A percentile compares a stretch with the other conserved stretches of the same genome.
Conservation (phyloP, 768 basidiomycete species). For the Psilocybe subaeruginosa region DNA sequence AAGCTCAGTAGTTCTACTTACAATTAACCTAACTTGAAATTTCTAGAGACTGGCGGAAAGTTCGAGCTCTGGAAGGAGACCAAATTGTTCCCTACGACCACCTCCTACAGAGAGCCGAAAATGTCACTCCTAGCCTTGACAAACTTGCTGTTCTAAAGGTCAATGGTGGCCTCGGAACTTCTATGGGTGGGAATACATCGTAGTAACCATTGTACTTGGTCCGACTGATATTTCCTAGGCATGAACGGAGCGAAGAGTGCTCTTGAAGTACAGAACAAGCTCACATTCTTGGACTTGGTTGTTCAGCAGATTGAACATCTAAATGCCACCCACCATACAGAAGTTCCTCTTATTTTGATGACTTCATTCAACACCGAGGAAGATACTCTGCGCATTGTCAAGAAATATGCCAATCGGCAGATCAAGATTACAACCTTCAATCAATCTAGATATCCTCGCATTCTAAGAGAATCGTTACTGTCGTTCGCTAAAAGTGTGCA, state of each 20-base stretch:
- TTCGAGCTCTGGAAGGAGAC: conserved; percentile 68
- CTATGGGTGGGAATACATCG: conserved; percentile 52
- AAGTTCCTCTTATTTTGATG: conserved; percentile 90
- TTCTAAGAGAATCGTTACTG: conserved; percentile 75
- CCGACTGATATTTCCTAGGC: conserved; percentile 46
- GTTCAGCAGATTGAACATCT: conserved; percentile 89
- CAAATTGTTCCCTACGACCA: conserved; percentile 76
- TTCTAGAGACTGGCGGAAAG: conserved; percentile 70
- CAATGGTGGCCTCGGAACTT: conserved; percentile 88
- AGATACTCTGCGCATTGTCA: conserved; percentile 83
- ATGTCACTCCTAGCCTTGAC: conserved; percentile 48
- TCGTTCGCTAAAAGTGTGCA: conserved; percentile 68
- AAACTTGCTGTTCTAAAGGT: conserved; percentile 87
- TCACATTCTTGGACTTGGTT: conserved; percentile 86
- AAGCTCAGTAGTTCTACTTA: conserved; percentile 37
- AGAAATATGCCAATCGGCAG: conserved; percentile 85
- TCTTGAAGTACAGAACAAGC: conserved; percentile 85
- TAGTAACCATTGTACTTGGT: conserved; percentile 18
- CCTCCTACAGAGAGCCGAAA: conserved; percentile 44
- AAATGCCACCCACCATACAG: conserved; percentile 69
- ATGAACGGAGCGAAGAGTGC: conserved; percentile 80
- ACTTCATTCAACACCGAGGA: conserved; percentile 93
- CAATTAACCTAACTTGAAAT: conserved; percentile 37
- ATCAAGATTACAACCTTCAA: conserved; percentile 81
- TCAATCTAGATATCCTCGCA: conserved; percentile 85